Base-by-base conservation (phyloP, 2,329 filamentous ascomycete genomes). In the Penicillium decumbens region DNA sequence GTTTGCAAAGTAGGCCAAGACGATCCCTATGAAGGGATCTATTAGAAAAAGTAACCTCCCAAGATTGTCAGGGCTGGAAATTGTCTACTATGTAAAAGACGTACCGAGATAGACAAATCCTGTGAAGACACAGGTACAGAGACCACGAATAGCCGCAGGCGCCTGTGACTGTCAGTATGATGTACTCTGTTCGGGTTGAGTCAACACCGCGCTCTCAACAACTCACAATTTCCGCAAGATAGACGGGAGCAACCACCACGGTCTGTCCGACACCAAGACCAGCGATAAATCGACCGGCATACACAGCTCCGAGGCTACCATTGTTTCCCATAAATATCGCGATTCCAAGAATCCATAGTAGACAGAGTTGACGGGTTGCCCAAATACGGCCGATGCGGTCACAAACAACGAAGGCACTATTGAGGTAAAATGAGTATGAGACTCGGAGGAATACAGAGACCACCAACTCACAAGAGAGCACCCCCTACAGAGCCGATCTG, bases 1-100 rank as follows among this genome's bases (percentile, higher is more conserved):
- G 66, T 84, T 87, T 51, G 85, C 81, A 61, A 89, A 91, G 71
- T 90, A 92, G 7, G 85, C 86, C 13, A 91, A 75, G 60, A 91
- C 85, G 53, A 90, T 88, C 23, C 87, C 88, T 45, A 2, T 1
- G 13, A 3, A 15, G 3, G 0, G 28, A 7, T 9, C 3, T 5
- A 10, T 29, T 25, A 7, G 27, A 38, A 25, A 43, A n/a, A 5
- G 35, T 12, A 33, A 4, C 12, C 3, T 13, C 4, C 13, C 8
- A 12, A 12, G 4, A 20, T 4, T 37, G n/a, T 7, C 20, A 23
- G 6, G 13, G 38, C 13, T 18, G 12, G 2, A n/a, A 30, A n/a
- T 10, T 35, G 38, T 7, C 8, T 1, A 8, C 9, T 10, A 13
- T 29, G 8, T n/a, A 13, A 7, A 27, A 6, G 6, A 49, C 54